Evolutionary conservation across 139 green algal species (phyloP), one percentile per base, ranked within the genome.

Genomic region (Dunaliella sp.): DNA sequence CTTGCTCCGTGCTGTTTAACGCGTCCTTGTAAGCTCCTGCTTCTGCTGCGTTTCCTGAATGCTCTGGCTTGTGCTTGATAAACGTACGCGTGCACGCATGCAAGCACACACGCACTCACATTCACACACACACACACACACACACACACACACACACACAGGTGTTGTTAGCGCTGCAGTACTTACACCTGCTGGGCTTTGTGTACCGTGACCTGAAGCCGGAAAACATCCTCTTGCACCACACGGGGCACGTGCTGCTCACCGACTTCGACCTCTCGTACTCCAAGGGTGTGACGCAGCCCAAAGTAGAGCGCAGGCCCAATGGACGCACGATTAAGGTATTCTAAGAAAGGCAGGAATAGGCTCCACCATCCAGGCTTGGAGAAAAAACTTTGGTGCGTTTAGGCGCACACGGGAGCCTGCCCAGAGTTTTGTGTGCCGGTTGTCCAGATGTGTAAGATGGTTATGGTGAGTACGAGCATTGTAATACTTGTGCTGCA

Each of bases 141-240:
- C n/a, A 80, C 24, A 32, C n/a, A 24, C 74, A 33, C 74, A 21
- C 31, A 37, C 74, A 33, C 31, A 33, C 21, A 12, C 30, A 57
- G 3, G 79, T 99, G 76, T 91, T 99, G 59, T 59, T 98, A n/a
- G 95, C 97, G 65, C 93, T 99, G 87, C 97, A 99, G 93, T 99
- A 99, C 90, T 92, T 99, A 72, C 97, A 99, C 91, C 91, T 99
- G 59, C 93, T 96, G 81, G 97, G 97, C 74, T 98, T 96, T 85
- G 92, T 99, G 65, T 99, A 99, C 90, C 88, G 97, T 7, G 98
- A 99, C 89, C 92, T 99, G 25, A 99, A 99, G 93, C 97, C 97
- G 1, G 97, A 99, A 92, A 99, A 99, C 93, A 97, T 99, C 84
- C 91, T 99, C 83, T 87, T 99, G 79, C 93, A 96, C 81, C 84